These are phyloP conservation scores for Ampelomyces quisqualis DNA, from an alignment of 2,329 filamentous ascomycete species.

Conservation along the genomic window DNA sequence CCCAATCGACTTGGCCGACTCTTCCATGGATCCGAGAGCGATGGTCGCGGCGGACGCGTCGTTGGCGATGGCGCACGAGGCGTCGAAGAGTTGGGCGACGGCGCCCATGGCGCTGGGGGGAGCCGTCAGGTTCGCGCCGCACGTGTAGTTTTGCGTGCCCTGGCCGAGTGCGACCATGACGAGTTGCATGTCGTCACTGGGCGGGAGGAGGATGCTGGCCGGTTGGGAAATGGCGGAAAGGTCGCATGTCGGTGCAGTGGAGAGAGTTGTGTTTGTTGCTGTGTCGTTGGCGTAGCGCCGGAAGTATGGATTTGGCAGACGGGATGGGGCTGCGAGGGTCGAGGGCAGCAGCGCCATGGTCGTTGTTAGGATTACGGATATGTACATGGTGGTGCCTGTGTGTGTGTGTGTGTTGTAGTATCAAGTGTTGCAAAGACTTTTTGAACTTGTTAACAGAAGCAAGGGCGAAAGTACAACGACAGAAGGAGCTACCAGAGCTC, in stretches of 20 bases:
- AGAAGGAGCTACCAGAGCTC: conserved; percentile 36
- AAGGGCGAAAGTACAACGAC: conserved; percentile 7
- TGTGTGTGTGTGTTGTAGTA: not conserved
- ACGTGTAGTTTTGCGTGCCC: conserved; percentile 56
- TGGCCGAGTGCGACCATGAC: conserved; percentile 50
- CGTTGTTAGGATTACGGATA: conserved; percentile 21
- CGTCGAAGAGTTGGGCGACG: conserved; percentile 37
- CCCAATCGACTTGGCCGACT: conserved; percentile 50
- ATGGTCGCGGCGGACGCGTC: conserved; percentile 22
- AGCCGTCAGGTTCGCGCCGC: conserved; percentile 29
- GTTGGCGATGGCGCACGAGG: conserved; percentile 21
- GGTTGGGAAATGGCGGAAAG: conserved; percentile 28
- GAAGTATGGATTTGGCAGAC: conserved; percentile 10
- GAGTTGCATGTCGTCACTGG: conserved; percentile 35
- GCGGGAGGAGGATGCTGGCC: conserved; percentile 26
- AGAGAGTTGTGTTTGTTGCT: conserved; percentile 17
- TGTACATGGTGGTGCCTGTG: conserved; percentile 23
- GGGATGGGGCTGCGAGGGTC: conserved; percentile 24
- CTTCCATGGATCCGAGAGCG: conserved; percentile 27
- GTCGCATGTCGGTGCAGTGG: conserved; percentile 22
- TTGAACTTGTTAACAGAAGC: not conserved
- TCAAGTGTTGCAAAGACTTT: conserved; percentile 1
- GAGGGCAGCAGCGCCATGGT: conserved; percentile 26
- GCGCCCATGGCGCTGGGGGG: conserved; percentile 47
- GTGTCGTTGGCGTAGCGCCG: conserved; percentile 7